Conservation (phyloP, 176 grass and related monocot genomes). For the Lolium multiflorum region DNA sequence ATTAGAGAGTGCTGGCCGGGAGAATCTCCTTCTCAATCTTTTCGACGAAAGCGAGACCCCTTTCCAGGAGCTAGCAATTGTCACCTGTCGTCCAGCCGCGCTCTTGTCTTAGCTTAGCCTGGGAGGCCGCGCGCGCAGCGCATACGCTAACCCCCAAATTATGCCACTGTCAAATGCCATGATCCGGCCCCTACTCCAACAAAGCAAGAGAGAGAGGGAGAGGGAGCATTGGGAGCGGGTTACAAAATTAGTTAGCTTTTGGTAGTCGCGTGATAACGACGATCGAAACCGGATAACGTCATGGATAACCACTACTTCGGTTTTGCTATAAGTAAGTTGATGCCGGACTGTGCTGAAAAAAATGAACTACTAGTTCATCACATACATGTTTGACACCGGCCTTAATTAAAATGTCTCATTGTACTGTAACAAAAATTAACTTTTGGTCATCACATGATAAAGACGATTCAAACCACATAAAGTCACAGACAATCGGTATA, state of each 20-base stretch:
- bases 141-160: conserved; percentile 37
- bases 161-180: conserved; percentile 22
- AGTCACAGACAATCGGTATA: neutral
- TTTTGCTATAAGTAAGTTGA: neutral
- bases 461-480: neutral
- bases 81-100: conserved; percentile 52
- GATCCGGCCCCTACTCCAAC: conserved; percentile 42
- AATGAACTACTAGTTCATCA: neutral
- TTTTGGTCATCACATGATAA: neutral
- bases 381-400: neutral
- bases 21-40: conserved; percentile 47
- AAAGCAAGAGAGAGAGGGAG: neutral
- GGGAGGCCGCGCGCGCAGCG: conserved; percentile 34
- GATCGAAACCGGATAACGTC: neutral
- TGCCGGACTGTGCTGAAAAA: neutral
- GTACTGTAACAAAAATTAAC: neutral
- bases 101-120: conserved; percentile 36
- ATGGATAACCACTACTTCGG: neutral
- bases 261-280: neutral
- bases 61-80: conserved; percentile 56
- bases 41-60: conserved; percentile 51
- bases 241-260: neutral
- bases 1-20: neutral
- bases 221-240: neutral
- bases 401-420: neutral